Evolutionary conservation across 2,329 filamentous ascomycete species (phyloP).

Genomic region (Neoscytalidium dimidiatum): DNA sequence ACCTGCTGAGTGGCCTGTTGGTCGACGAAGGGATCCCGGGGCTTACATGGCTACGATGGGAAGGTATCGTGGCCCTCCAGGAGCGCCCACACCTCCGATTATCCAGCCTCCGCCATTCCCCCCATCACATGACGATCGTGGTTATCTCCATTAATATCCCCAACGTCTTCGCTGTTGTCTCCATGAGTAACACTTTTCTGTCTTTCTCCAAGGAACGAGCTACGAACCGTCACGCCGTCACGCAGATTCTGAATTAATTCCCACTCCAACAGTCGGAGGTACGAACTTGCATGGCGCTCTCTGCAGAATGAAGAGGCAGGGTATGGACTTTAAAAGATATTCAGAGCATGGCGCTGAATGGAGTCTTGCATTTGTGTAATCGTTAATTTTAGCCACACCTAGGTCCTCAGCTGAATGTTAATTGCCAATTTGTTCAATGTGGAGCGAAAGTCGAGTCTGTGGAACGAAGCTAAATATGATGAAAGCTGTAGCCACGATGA

Average conservation of each 20-base stretch:
- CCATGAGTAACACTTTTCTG: not conserved
- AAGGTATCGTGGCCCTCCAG: slow-evolving; percentile 33
- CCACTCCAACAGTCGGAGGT: not conserved
- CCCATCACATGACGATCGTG: slow-evolving; percentile 11
- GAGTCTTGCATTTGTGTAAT: not conserved
- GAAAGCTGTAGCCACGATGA: too few relatives aligned
- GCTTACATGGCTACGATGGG: slow-evolving; percentile 25
- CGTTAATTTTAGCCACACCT: not conserved
- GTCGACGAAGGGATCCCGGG: slow-evolving; percentile 21
- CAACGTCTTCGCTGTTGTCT: not conserved
- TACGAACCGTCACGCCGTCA: not conserved
- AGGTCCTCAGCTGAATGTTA: not conserved
- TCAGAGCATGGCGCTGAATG: not conserved
- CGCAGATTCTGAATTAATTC: not conserved
- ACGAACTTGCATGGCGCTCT: not conserved
- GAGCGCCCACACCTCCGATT: slow-evolving; percentile 37
- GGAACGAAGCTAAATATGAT: too few relatives aligned
- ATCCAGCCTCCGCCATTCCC: not conserved
- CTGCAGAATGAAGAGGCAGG: not conserved
- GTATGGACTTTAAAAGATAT: not conserved
- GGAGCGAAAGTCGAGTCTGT: too few relatives aligned
- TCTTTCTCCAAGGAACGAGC: not conserved
- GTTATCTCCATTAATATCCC: not conserved
- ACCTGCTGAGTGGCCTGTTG: slow-evolving; percentile 18
- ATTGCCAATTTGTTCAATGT: not conserved